Conservation (phyloP, 495 filamentous ascomycete genomes). For the Pseudevernia furfuracea region DNA sequence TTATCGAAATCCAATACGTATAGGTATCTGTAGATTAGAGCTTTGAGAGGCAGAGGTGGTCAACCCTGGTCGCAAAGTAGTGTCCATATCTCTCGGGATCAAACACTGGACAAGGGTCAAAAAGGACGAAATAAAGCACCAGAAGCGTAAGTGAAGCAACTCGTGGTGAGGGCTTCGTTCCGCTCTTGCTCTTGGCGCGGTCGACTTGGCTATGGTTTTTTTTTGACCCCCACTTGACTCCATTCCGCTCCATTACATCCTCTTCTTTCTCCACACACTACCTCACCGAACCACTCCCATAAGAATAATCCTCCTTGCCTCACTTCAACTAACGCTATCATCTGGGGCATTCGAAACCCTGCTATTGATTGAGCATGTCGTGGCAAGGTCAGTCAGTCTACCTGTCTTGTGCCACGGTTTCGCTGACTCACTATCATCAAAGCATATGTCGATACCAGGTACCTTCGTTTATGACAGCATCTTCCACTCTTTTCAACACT, state of each 20-base stretch:
- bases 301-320: neutral
- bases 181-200: neutral
- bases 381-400: constrained; percentile 49
- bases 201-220: neutral
- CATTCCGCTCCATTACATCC: neutral
- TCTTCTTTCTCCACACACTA: neutral
- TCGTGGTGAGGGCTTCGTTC: too few species aligned
- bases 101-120: neutral
- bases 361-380: constrained; percentile 31
- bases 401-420: neutral
- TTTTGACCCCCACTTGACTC: neutral
- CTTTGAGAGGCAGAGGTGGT: neutral
- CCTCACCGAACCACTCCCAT: neutral
- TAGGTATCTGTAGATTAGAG: neutral
- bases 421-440: constrained; percentile 19
- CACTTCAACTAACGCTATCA: neutral
- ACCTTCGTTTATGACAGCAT: constrained; percentile 25
- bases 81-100: neutral
- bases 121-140: neutral
- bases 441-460: constrained; percentile 67
- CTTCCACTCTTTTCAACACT: constrained; percentile 17
- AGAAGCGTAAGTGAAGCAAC: too few species aligned
- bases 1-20: neutral
- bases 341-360: neutral
- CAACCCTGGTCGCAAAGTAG: neutral